phyloP scores from a whole-genome alignment of 2,329 filamentous ascomycete species.

The Calycina herbarum region DNA sequence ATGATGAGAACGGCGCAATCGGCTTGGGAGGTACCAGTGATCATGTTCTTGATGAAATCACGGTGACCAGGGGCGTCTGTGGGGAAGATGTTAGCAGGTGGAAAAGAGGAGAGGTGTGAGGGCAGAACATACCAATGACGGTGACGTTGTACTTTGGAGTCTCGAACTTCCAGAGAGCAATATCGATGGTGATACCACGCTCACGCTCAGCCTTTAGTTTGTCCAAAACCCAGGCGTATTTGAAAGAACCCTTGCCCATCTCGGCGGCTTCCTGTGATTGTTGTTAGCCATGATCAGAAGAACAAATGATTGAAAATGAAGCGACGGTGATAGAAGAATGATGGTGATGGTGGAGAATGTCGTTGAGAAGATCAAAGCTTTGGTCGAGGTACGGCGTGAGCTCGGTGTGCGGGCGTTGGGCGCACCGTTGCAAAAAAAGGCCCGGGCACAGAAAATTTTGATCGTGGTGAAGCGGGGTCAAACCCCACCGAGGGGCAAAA shows the following conservation, averaged over 20 bases:
- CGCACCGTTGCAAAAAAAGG: conserved; percentile 18
- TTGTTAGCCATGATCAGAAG: conserved; percentile 24
- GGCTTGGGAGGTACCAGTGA: conserved; percentile 99
- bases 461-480: conserved; percentile 23
- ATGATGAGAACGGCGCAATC: conserved; percentile 99
- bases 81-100: conserved; percentile 14
- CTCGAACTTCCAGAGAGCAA: conserved; percentile 99
- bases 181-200: conserved; percentile 99
- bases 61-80: conserved; percentile 95
- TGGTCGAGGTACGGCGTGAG: conserved; percentile 10
- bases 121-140: conserved; percentile 74
- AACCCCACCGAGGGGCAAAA: conserved; percentile 37
- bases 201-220: conserved; percentile 99
- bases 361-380: conserved; percentile 18
- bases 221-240: conserved; percentile 99
- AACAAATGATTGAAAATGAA: not conserved
- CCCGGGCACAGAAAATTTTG: conserved; percentile 30
- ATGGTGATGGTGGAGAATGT: conserved; percentile 7
- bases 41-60: conserved; percentile 99
- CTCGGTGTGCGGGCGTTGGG: not conserved
- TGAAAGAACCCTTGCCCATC: conserved; percentile 99
- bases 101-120: conserved; percentile 1
- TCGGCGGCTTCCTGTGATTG: conserved; percentile 85
- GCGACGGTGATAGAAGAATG: not conserved
- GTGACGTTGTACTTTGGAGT: conserved; percentile 97